Evolutionary conservation across 2,329 filamentous ascomycete genomes (phyloP).

Genomic region (Aschersonia sp.): DNA sequence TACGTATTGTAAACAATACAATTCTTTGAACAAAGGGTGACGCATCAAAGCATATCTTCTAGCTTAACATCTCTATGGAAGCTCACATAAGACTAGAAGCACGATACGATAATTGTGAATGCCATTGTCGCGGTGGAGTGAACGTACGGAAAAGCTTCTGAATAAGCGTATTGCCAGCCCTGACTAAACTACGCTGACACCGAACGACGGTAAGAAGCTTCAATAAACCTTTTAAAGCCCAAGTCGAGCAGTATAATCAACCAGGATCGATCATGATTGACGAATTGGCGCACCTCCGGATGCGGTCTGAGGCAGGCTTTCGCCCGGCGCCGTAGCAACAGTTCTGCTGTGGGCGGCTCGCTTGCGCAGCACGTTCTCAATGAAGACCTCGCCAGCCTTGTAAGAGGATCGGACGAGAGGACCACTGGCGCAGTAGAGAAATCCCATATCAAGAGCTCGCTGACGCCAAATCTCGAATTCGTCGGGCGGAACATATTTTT

Average conservation of each 20-base stretch:
- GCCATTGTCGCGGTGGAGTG: too few species aligned
- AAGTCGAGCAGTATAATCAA: neutral
- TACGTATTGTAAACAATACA: too few species aligned
- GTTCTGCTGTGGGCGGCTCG: slow-evolving; percentile 34
- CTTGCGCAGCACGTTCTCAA: slow-evolving; percentile 94
- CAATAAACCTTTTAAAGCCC: neutral
- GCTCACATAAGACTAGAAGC: too few species aligned
- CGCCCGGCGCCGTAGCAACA: slow-evolving; percentile 9
- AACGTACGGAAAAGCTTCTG: too few species aligned
- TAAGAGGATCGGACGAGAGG: slow-evolving; percentile 90
- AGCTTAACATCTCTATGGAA: too few species aligned
- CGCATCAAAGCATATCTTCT: too few species aligned
- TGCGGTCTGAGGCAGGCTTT: slow-evolving; percentile 23
- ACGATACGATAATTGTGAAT: too few species aligned
- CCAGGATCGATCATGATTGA: neutral
- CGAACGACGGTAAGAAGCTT: too few species aligned
- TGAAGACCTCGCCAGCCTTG: slow-evolving; percentile 96
- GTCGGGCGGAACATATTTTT: slow-evolving; percentile 85
- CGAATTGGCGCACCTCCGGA: slow-evolving; percentile 9
- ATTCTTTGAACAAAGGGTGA: too few species aligned
- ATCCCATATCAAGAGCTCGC: slow-evolving; percentile 84
- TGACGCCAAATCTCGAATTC: slow-evolving; percentile 86
- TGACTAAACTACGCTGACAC: too few species aligned
- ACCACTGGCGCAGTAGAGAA: slow-evolving; percentile 89
- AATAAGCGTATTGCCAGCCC: too few species aligned